Base-by-base conservation (phyloP, 73 alveolate genomes). In the Blepharisma japonicum region DNA sequence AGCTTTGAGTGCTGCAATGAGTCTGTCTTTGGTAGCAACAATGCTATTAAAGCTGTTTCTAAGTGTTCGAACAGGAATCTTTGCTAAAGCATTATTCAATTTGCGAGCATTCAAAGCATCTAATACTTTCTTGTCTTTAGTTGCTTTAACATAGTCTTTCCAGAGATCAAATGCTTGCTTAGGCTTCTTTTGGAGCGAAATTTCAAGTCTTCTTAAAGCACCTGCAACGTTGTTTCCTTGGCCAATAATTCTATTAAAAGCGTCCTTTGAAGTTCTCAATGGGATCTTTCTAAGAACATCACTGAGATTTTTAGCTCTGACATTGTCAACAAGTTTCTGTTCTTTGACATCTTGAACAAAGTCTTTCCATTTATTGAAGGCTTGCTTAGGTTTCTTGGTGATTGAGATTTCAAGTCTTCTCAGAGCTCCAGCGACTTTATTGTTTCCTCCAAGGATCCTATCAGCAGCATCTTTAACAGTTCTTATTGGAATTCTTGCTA, bases 141-240 rank as follows among this genome's bases (percentile, higher is more conserved):
- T 9, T 8, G 14, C 46, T 11, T 61, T 8, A 20, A 61, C 23
- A 5, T 18, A 61, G 18, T 61, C 23, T 25, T 61, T 61, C 74
- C 74, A 61, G 0, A 8, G 39, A 25, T 61, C 74, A 61, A 61
- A 61, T 14, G 74, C 74, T 61, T 61, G 50, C 46, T 61, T 61
- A 61, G 74, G 74, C 23, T 61, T 61, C 23, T 39, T 61, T 9
- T 14, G 46, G 18, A 61, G 14, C 18, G 14, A 14, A 8, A 25
- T 14, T 14, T 14, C 14, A 25, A 14, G 18, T 61, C 74, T 61
- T 25, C 23, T 0, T 8, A 61, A 14, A 20, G 46, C 18, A 2
- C 74, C 74, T 14, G 47, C 74, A 61, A 39, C 46, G 14, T 61
- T 61, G 46, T 61, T 25, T 14, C 74, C 74, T 14, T 61, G 47